Conservation (phyloP, 495 filamentous ascomycete species). For the Neurospora sp. region DNA sequence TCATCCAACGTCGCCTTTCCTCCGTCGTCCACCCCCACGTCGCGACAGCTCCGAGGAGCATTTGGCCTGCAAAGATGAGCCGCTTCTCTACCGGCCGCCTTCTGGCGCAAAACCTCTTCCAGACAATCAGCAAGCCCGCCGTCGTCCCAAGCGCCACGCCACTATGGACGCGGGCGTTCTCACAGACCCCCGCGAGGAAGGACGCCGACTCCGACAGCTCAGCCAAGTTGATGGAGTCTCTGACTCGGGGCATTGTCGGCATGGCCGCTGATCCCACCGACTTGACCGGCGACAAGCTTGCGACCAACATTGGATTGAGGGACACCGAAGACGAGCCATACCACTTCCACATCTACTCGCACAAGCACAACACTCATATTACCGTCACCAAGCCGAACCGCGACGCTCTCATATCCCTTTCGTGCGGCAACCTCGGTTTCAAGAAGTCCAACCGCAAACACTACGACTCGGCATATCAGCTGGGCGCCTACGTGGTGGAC, state of each 20-base stretch:
- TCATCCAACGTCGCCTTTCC: background rate
- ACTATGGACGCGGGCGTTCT: conserved; percentile 34
- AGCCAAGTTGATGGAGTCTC: conserved; percentile 1
- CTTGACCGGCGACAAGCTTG: conserved; percentile 1
- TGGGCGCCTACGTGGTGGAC: conserved; percentile 65
- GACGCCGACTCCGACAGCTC: background rate
- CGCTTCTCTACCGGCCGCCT: conserved; percentile 32
- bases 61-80: conserved; percentile 27
- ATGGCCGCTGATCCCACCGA: background rate
- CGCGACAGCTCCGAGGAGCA: background rate
- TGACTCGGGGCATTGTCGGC: conserved; percentile 1
- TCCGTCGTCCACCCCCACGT: background rate
- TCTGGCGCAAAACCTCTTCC: conserved; percentile 29
- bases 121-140: conserved; percentile 16
- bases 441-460: conserved; percentile 62
- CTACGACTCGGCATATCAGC: conserved; percentile 91
- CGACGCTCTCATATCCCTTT: conserved; percentile 61
- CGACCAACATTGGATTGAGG: conserved; percentile 5
- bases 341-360: conserved; percentile 76
- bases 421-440: conserved; percentile 78
- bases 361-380: conserved; percentile 89
- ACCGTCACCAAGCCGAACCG: conserved; percentile 76
- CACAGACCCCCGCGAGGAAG: conserved; percentile 17
- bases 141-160: conserved; percentile 10
- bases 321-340: conserved; percentile 43